Evolutionary conservation across 176 grass and related monocot species (phyloP).

Genomic region (Eragrostis nindensis): DNA sequence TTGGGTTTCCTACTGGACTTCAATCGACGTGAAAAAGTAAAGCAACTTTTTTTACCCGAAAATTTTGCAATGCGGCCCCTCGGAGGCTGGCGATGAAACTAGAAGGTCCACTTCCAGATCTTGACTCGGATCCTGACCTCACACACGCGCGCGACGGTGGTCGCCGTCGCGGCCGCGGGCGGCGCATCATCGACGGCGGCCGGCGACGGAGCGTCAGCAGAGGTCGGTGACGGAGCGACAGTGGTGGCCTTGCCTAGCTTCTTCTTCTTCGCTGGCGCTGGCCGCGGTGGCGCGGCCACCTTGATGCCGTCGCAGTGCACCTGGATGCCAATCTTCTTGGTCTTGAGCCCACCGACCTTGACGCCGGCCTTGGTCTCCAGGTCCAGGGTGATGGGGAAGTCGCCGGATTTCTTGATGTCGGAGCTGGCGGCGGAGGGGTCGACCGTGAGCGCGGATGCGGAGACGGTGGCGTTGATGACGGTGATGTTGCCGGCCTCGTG

Average conservation of each 20-base stretch:
- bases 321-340: slow-evolving; percentile 83
- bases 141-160: slow-evolving; percentile 59
- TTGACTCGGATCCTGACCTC: slow-evolving; percentile 92
- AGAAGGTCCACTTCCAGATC: slow-evolving; percentile 99
- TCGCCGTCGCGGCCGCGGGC: slow-evolving; percentile 22
- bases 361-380: slow-evolving; percentile 93
- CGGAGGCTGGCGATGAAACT: slow-evolving; percentile 19
- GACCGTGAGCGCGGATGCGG: slow-evolving; percentile 56
- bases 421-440: slow-evolving; percentile 67
- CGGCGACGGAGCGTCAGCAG: not conserved
- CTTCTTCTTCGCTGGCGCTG: slow-evolving; percentile 62
- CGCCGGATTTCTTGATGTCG: slow-evolving; percentile 82
- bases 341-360: slow-evolving; percentile 68
- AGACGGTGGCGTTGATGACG: slow-evolving; percentile 61
- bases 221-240: not conserved
- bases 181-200: slow-evolving; percentile 32
- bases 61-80: slow-evolving; percentile 44
- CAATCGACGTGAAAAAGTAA: slow-evolving; percentile 40
- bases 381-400: slow-evolving; percentile 62
- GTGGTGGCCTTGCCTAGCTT: not conserved
- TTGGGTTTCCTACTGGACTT: slow-evolving; percentile 21
- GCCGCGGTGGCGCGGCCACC: slow-evolving; percentile 38
- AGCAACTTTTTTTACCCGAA: slow-evolving; percentile 27
- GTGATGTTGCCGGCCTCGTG: slow-evolving; percentile 89
- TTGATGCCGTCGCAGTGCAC: slow-evolving; percentile 80